Evolutionary conservation across 2,329 filamentous ascomycete genomes (phyloP), one percentile per base, ranked within the genome.

Genomic region (Pseudohalonectria lignicola): DNA sequence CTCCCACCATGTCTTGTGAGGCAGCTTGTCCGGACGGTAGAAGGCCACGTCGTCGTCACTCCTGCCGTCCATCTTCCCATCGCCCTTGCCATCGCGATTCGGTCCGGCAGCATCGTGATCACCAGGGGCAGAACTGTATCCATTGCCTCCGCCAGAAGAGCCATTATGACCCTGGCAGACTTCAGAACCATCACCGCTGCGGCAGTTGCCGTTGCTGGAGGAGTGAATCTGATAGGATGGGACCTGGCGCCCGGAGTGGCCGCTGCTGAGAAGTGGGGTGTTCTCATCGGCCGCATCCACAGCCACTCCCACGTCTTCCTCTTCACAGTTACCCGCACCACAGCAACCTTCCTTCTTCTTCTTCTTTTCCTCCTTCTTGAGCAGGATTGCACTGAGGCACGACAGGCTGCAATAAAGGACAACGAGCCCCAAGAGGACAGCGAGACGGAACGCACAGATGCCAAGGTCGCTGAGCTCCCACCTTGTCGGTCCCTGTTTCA

Each of bases 1-100:
- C 54, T 96, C 88, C 78, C 84, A 94, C 92, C 92, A 98, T 37
- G 80, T 92, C 48, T 84, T 86, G 48, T 84, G 83, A 3, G 86
- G 88, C 8, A 86, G 74, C 46, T 86, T 90, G 28, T 82, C 82
- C 2, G 88, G 88, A 48, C 90, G 82, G 57, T 93, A 93, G 68
- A 94, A 96, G 5, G 84, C 86, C 9, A 82, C 78, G 18, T 76
- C 75, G 37, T 76, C 73, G 41, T 86, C 80, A 39, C 51, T 39
- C 10, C 15, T 21, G 15, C 20, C 29, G 21, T 17, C 23, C 9
- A 16, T 12, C 19, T 12, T 6, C 13, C 25, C 34, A 31, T 30
- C 36, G 29, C 31, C 37, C n/a, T n/a, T n/a, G 26, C 31, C 34
- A 21, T 23, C 25, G 23, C n/a, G n/a, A 12, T 26, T 15, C n/a